Conservation (phyloP, 148 eudicot species). For the Fagopyrum homotropicum region DNA sequence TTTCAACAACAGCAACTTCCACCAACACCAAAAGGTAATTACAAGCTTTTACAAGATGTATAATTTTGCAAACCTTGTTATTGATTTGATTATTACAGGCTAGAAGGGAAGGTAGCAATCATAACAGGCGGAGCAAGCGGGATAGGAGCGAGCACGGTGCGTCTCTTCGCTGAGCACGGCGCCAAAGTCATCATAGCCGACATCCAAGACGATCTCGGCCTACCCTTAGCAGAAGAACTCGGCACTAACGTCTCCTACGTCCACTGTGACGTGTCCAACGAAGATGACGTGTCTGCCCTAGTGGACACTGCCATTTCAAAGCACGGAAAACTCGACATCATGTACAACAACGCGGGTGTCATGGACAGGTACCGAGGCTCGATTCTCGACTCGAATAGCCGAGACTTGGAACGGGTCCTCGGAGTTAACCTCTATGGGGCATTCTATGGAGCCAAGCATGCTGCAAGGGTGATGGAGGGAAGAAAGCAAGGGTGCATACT, state of each 20-base stretch:
- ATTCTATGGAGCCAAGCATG: conserved; percentile 50
- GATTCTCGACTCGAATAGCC: conserved; percentile 23
- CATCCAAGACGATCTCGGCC: conserved; percentile 40
- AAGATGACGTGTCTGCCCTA: conserved; percentile 19
- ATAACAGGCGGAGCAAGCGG: conserved; percentile 84
- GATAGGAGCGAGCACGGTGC: conserved; percentile 53
- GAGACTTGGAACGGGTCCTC: conserved; percentile 29
- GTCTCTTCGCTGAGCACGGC: conserved; percentile 43
- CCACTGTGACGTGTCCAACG: conserved; percentile 42
- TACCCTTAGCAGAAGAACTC: conserved; percentile 24
- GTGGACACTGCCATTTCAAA: conserved; percentile 23
- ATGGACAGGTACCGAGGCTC: conserved; percentile 16
- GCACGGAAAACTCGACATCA: conserved; percentile 34
- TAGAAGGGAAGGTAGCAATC: conserved; percentile 72
- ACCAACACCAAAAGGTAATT: background rate
- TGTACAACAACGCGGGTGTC: conserved; percentile 45
- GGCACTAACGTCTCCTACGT: conserved; percentile 32
- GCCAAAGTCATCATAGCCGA: conserved; percentile 80
- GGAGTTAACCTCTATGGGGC: conserved; percentile 38
- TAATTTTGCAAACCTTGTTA: too few species aligned
- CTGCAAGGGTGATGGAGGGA: conserved; percentile 45
- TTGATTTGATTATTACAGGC: conserved; percentile 17
- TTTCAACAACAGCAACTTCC: background rate
- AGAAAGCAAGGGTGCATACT: conserved; percentile 38
- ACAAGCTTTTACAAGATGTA: too few species aligned